Evolutionary conservation across 1,284 basidiomycete species (phyloP).

Genomic region (Tausonia pullulans): DNA sequence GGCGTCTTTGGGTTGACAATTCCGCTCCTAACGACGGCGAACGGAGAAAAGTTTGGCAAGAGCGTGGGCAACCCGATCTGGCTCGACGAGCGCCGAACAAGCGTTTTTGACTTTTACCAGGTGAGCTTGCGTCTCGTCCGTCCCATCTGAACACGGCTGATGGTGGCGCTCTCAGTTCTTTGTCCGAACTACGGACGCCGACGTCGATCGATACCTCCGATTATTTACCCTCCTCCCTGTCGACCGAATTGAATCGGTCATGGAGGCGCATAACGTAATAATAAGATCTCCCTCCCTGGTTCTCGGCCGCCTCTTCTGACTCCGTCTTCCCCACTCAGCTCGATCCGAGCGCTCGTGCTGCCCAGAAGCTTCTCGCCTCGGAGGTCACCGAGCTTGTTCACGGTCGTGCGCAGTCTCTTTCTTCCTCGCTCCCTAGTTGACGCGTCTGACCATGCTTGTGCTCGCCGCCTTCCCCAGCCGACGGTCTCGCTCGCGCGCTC

Average conservation of each 20-base stretch:
- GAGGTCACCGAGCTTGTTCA: conserved; percentile 86
- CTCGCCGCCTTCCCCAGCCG: conserved; percentile 7
- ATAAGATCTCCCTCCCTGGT: not conserved
- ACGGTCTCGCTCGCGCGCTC: conserved; percentile 44
- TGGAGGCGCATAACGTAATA: conserved; percentile 50
- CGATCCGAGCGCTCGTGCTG: conserved; percentile 49
- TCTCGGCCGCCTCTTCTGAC: not conserved
- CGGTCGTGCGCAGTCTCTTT: conserved; percentile 43
- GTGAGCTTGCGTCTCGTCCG: conserved; percentile 63
- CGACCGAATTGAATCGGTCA: conserved; percentile 46
- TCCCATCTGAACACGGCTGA: not conserved
- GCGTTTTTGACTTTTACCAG: conserved; percentile 84
- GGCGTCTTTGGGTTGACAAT: conserved; percentile 79
- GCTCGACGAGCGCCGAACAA: conserved; percentile 64
- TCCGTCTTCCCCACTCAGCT: conserved; percentile 30
- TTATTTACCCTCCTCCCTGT: conserved; percentile 70
- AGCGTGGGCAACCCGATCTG: conserved; percentile 92
- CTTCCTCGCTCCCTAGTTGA: not conserved
- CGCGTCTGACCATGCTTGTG: not conserved
- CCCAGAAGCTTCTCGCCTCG: conserved; percentile 68
- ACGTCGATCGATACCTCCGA: conserved; percentile 68
- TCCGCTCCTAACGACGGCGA: conserved; percentile 78
- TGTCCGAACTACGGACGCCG: conserved; percentile 64
- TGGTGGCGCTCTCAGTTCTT: conserved; percentile 57
- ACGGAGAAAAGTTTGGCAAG: conserved; percentile 95